A percentile compares a stretch with the other conserved stretches of the same genome.
Evolutionary conservation across 2,329 filamentous ascomycete species (phyloP).

Genomic region (Ophiostoma ulmi): DNA sequence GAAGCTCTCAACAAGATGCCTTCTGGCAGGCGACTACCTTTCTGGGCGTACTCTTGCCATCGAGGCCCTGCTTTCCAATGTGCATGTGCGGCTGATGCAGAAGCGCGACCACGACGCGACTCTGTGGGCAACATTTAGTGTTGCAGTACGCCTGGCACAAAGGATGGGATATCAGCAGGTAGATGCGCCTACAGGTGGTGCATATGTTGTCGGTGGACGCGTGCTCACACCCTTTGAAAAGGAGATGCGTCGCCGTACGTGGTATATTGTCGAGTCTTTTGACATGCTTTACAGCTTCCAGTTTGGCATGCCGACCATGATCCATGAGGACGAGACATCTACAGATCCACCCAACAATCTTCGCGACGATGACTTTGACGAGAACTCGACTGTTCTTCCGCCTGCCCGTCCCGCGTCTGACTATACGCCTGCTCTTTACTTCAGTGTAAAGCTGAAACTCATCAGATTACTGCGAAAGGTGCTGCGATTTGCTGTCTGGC

Average conservation of each 20-base stretch:
- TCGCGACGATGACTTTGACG: slow-evolving; percentile 60
- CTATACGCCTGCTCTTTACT: slow-evolving; percentile 53
- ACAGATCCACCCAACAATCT: slow-evolving; percentile 58
- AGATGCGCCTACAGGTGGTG: slow-evolving; percentile 21
- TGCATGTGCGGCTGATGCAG: slow-evolving; percentile 41
- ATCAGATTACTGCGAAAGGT: slow-evolving; percentile 40
- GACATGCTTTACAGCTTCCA: slow-evolving; percentile 49
- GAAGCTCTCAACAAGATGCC: slow-evolving; percentile 42
- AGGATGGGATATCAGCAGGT: slow-evolving; percentile 48
- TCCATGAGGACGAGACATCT: slow-evolving; percentile 57
- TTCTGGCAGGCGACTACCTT: slow-evolving; percentile 46
- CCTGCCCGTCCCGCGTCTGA: slow-evolving; percentile 51
- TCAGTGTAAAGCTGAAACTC: slow-evolving; percentile 41
- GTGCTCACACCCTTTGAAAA: slow-evolving; percentile 44
- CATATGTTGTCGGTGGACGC: neutral
- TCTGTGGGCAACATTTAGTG: slow-evolving; percentile 45
- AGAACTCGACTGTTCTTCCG: slow-evolving; percentile 51
- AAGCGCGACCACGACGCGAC: slow-evolving; percentile 41
- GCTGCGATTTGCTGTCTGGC: slow-evolving; percentile 42
- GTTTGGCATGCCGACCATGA: slow-evolving; percentile 39
- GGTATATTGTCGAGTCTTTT: slow-evolving; percentile 46
- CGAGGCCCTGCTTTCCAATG: slow-evolving; percentile 46
- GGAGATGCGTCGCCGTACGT: slow-evolving; percentile 48
- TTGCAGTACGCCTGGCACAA: slow-evolving; percentile 47
- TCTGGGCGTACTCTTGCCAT: slow-evolving; percentile 43